phyloP scores from a whole-genome alignment of 2,329 filamentous ascomycete genomes.

The Thermomyces lanuginosus region DNA sequence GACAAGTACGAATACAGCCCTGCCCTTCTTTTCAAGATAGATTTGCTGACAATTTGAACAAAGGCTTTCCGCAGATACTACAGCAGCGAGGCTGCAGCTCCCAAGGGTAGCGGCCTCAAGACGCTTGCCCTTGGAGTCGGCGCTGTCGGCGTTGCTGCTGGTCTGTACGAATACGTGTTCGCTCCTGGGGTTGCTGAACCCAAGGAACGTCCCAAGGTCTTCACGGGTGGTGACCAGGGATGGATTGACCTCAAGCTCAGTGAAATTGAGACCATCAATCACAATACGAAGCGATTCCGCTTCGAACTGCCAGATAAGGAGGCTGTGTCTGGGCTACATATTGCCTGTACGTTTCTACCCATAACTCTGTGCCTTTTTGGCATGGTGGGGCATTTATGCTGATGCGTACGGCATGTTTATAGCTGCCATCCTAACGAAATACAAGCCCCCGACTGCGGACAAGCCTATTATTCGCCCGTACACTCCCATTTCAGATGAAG shows the following conservation, averaged over 20 bases:
- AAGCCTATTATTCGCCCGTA: conserved; percentile 87
- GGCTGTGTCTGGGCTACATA: conserved; percentile 62
- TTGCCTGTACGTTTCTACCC: conserved; percentile 45
- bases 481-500: conserved; percentile 77
- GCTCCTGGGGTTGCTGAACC: conserved; percentile 14
- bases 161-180: conserved; percentile 36
- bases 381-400: conserved; percentile 1
- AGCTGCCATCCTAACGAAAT: conserved; percentile 78
- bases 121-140: conserved; percentile 37
- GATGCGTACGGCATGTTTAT: not conserved
- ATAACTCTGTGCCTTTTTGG: not conserved
- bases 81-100: conserved; percentile 40
- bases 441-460: conserved; percentile 62
- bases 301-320: conserved; percentile 77
- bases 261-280: conserved; percentile 63
- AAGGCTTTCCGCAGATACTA: conserved; percentile 63
- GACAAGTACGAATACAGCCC: conserved; percentile 37
- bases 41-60: conserved; percentile 4
- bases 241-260: conserved; percentile 70
- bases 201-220: conserved; percentile 34
- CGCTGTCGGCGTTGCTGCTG: conserved; percentile 34
- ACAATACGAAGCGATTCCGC: conserved; percentile 86
- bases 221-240: conserved; percentile 78
- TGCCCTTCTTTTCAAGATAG: conserved; percentile 4
- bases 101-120: conserved; percentile 40